A percentile compares a stretch with the other conserved stretches of the same genome.
Evolutionary conservation across 1,284 basidiomycete genomes (phyloP).

Genomic region (Leccinum cinnamomeum): DNA sequence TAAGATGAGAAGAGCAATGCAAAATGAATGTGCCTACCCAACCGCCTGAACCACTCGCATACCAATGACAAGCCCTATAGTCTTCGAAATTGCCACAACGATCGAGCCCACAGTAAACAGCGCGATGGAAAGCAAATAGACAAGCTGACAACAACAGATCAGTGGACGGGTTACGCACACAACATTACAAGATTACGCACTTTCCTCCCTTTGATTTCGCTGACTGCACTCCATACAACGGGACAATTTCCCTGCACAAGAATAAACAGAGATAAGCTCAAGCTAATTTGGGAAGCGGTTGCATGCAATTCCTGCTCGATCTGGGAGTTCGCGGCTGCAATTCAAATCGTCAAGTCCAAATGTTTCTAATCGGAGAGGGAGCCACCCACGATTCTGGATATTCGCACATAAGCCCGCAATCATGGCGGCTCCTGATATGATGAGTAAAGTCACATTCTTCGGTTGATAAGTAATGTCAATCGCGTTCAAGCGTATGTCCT

Average conservation of each 20-base stretch:
- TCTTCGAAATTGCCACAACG: constrained; percentile 61
- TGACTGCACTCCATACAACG: constrained; percentile 69
- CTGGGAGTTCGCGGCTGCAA: constrained; percentile 63
- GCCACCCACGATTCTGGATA: constrained; percentile 64
- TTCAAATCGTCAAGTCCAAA: constrained; percentile 12
- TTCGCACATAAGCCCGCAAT: constrained; percentile 70
- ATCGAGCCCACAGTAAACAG: constrained; percentile 65
- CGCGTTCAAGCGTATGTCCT: not conserved
- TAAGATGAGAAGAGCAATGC: not conserved
- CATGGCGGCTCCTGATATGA: constrained; percentile 63
- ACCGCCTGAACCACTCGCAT: constrained; percentile 69
- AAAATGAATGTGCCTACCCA: constrained; percentile 43
- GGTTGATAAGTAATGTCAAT: not conserved
- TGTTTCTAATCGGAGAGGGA: not conserved
- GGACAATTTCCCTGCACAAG: constrained; percentile 70
- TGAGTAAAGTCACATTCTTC: constrained; percentile 54
- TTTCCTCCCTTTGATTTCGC: constrained; percentile 81
- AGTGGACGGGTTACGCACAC: not conserved
- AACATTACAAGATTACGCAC: constrained; percentile 33
- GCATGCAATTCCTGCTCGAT: constrained; percentile 69
- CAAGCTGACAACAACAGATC: constrained; percentile 41
- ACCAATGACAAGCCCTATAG: constrained; percentile 69
- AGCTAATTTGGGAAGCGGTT: constrained; percentile 66
- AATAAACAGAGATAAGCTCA: constrained; percentile 78
- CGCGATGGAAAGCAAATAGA: constrained; percentile 64